phyloP scores from a whole-genome alignment of 169 alveolate species.

The Blepharisma undulans region DNA sequence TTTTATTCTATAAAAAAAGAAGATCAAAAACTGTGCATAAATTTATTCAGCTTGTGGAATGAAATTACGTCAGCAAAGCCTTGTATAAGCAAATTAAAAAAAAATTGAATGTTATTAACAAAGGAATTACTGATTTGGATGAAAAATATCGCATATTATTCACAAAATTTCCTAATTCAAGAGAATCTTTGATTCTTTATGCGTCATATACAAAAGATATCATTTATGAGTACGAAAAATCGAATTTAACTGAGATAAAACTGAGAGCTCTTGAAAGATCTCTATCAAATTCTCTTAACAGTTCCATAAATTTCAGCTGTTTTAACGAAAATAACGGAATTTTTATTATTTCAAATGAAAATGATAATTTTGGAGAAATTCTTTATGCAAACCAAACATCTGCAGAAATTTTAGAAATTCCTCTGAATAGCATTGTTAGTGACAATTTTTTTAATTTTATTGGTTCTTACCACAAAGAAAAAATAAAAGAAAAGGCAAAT shows the following conservation, averaged over 20 bases:
- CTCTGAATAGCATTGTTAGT: neutral
- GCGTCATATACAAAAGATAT: neutral
- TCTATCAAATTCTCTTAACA: neutral
- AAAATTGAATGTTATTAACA: neutral
- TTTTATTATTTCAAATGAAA: neutral
- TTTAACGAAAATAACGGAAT: neutral
- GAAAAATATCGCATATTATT: neutral
- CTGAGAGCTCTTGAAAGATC: neutral
- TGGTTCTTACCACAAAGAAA: neutral
- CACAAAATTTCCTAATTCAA: neutral
- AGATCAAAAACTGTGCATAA: neutral
- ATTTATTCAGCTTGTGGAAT: neutral
- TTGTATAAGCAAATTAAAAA: neutral
- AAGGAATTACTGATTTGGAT: neutral
- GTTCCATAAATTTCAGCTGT: neutral
- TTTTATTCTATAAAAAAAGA: neutral
- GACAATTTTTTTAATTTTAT: neutral
- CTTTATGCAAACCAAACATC: neutral
- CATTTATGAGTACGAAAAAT: neutral
- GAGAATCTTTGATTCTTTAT: neutral
- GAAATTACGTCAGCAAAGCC: neutral
- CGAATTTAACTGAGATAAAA: neutral
- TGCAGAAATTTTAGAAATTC: neutral
- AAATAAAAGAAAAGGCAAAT: neutral
- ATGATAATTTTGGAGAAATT: neutral